Evolutionary conservation across 1,139 yeast genomes (phyloP), one percentile per base, ranked within the genome.

Genomic region (Wickerhamomyces sp.): DNA sequence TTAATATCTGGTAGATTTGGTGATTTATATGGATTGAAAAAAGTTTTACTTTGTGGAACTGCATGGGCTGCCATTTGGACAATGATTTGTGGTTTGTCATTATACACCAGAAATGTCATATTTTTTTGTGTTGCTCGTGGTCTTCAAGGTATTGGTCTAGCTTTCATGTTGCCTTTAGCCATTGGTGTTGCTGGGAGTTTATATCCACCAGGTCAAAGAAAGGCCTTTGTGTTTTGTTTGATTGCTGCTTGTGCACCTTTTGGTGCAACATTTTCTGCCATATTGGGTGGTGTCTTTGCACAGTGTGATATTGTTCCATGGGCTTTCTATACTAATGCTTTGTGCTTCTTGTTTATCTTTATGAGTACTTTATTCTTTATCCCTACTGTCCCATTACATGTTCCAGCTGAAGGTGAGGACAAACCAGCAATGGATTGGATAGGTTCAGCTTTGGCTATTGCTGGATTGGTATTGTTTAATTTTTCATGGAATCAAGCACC

Each of bases 401-500:
- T 50, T n/a, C 43, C 45, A 29, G 27, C 36, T 9, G 39, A 47
- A 18, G 43, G 40, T 13, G 45, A 41, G 10, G 46, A 40, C 9
- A 37, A 45, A 26, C 39, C 14, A 7, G 55, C 53, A 23, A 67
- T 77, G 58, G 82, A 78, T 52, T 63, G 71, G 56, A 41, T 65
- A 6, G 83, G 82, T 6, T 65, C 79, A 0, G n/a, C 59, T 0
- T 45, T 71, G 27, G 82, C 81, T 7, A 69, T 77, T 4, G 45
- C 62, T 10, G 81, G 81, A 0, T 59, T 78, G 40, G 65, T 78
- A 6, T 53, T 77, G 31, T 64, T 78, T 54, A 76, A 75, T 52
- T 75, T 78, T 56, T 71, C 71, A 6, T 72, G 79, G 73, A 77
- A 74, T 49, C 82, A 78, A 53, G 81, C 79, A 5, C 79, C 82